A percentile compares a stretch with the other conserved stretches of the same genome.
These are phyloP conservation scores for Neophaeococcomyces aloes DNA, from an alignment of 2,329 filamentous ascomycete genomes.

Conservation along the genomic window DNA sequence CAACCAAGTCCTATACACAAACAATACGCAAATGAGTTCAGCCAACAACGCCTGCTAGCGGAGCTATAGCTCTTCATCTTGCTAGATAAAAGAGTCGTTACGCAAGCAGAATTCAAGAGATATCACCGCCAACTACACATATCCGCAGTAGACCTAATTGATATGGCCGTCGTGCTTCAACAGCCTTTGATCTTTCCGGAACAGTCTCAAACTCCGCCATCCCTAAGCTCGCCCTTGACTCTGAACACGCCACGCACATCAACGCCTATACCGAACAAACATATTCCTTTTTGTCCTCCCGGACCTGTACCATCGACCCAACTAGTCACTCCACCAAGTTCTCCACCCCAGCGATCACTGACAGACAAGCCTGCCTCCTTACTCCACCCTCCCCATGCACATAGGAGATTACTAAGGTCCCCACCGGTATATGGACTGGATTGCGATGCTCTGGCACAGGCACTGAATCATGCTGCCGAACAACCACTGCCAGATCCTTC, in stretches of 20 bases:
- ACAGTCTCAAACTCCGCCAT: slow-evolving; percentile 40
- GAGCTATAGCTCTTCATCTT: slow-evolving; percentile 4
- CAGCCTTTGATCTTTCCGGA: slow-evolving; percentile 34
- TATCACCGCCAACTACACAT: slow-evolving; percentile 1
- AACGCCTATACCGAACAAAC: slow-evolving; percentile 71
- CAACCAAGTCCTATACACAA: neutral
- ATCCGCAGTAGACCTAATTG: slow-evolving; percentile 26
- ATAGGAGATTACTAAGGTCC: slow-evolving; percentile 44
- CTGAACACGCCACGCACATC: slow-evolving; percentile 49
- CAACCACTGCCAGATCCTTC: slow-evolving; percentile 76
- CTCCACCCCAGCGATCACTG: slow-evolving; percentile 50
- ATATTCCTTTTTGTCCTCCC: slow-evolving; percentile 78
- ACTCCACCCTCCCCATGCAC: slow-evolving; percentile 61
- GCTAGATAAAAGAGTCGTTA: neutral
- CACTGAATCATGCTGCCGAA: slow-evolving; percentile 63
- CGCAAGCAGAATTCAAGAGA: slow-evolving; percentile 2
- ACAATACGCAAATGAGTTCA: neutral
- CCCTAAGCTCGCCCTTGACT: slow-evolving; percentile 41
- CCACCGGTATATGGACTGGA: slow-evolving; percentile 63
- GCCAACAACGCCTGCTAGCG: slow-evolving; percentile 1
- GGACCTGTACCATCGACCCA: slow-evolving; percentile 48
- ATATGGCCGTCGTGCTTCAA: slow-evolving; percentile 36
- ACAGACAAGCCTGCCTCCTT: slow-evolving; percentile 54
- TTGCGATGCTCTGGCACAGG: slow-evolving; percentile 56
- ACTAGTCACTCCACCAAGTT: slow-evolving; percentile 54